Percentiles rank a stretch among this genome's conserved stretches.
Evolutionary conservation across 495 filamentous ascomycete genomes (phyloP).

Genomic region (Bombardia bombarda): DNA sequence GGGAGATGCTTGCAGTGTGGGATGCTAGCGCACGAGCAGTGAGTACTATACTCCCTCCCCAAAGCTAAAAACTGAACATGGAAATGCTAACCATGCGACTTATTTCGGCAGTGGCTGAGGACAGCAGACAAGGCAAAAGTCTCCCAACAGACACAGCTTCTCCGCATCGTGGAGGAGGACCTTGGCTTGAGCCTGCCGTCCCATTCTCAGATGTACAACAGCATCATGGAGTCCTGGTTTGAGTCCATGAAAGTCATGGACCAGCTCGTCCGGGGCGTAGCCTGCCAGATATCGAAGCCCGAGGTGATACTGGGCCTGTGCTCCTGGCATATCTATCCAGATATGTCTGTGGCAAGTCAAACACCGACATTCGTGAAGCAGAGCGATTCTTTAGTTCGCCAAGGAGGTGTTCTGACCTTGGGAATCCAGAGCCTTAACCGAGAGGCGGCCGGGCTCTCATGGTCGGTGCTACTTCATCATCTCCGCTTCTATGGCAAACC

Average conservation of each 20-base stretch:
- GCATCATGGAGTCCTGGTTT: constrained; percentile 25
- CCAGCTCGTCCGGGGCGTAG: constrained; percentile 15
- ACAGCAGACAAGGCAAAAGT: constrained; percentile 19
- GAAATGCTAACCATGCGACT: no score
- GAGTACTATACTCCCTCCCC: no score
- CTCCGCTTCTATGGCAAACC: constrained; percentile 11
- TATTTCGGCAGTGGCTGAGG: constrained; percentile 29
- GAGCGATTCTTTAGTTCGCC: constrained; percentile 17
- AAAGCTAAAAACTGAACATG: no score
- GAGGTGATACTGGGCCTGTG: constrained; percentile 20
- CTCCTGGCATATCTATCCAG: constrained; percentile 33
- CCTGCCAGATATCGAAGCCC: constrained; percentile 16
- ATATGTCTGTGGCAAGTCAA: constrained; percentile 20
- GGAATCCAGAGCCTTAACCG: constrained; percentile 6
- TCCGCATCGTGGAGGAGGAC: constrained; percentile 27
- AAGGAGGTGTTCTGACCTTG: constrained; percentile 21
- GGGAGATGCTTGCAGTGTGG: constrained; percentile 25
- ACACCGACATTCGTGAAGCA: constrained; percentile 8
- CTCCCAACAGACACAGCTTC: constrained; percentile 17
- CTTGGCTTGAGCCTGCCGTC: constrained; percentile 14
- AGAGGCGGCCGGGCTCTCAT: constrained; percentile 3
- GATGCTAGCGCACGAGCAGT: constrained; percentile 29
- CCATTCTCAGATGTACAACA: constrained; percentile 21
- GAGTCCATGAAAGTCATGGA: constrained; percentile 17
- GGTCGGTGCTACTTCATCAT: constrained; percentile 12